Evolutionary conservation across 768 basidiomycete species (phyloP).

Genomic region (Sporobolomyces pararoseus): DNA sequence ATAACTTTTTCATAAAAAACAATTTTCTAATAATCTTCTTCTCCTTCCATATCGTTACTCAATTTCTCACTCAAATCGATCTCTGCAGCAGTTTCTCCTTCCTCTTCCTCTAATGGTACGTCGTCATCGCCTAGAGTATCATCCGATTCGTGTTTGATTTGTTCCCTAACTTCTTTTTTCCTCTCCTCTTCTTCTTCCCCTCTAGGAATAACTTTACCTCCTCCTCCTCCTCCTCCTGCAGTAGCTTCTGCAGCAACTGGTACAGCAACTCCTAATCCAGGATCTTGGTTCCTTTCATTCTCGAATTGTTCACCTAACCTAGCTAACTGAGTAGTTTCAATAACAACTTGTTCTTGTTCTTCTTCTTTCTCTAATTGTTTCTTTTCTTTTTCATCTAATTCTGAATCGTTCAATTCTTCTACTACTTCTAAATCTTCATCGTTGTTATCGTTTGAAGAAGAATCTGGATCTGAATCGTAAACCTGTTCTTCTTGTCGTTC

Average conservation of each 20-base stretch:
- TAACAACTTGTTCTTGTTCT: too few relatives aligned
- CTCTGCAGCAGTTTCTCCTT: constrained; percentile 3
- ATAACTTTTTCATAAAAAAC: too few relatives aligned
- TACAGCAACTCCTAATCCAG: constrained; percentile 19
- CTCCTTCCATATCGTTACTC: not conserved
- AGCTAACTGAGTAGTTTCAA: constrained; percentile 9
- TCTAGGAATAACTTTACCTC: not conserved
- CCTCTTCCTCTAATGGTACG: constrained; percentile 17
- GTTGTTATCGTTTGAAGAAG: not conserved
- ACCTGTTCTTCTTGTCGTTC: too few relatives aligned
- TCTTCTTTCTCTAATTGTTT: not conserved
- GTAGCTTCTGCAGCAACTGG: constrained; percentile 34
- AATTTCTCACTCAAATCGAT: constrained; percentile 4
- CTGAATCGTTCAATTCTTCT: not conserved
- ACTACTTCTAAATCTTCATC: not conserved
- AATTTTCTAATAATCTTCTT: not conserved
- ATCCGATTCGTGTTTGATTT: not conserved
- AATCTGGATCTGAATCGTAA: too few relatives aligned
- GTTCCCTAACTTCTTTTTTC: not conserved
- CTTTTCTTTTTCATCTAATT: not conserved
- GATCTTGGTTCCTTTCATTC: not conserved
- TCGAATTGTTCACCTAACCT: not conserved
- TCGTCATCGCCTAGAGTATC: too few relatives aligned
- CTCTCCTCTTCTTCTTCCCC: not conserved
- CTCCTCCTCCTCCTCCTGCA: constrained; percentile 25